Evolutionary conservation across 2,329 filamentous ascomycete genomes (phyloP), one percentile per base, ranked within the genome.

Genomic region (Leptosphaerulina australis): DNA sequence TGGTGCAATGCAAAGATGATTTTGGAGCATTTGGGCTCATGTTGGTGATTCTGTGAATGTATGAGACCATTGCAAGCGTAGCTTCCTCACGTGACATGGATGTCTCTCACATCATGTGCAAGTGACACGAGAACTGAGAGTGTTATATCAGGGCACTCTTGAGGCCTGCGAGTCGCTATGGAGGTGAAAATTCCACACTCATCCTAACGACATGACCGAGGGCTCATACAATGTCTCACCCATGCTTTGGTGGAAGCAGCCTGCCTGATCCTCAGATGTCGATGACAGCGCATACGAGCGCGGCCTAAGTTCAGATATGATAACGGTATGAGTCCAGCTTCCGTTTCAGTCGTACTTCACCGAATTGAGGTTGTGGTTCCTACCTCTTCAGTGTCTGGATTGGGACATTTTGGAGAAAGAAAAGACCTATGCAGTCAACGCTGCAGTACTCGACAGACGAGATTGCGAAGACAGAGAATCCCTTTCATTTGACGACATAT

Each of bases 211-310:
- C 34, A 33, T 26, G 9, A 11, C 26, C 34, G 25, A 10, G 25
- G 8, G 20, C 43, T 45, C 33, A 34, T 25, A 45, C 18, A 14
- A 45, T 38, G 43, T 45, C 41, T 45, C 15, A 7, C 21, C 29
- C 2, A 9, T 44, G 24, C 30, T 11, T 21, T 37, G 14, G 18
- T 21, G 28, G 9, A n/a, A 17, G 34, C 35, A 40, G n/a, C 14
- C 29, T 28, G 22, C n/a, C 28, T 33, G 28, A 18, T 30, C 7
- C 5, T 20, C 12, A 24, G 33, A 28, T 35, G 15, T 15, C 22
- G 11, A 3, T 24, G 37, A 5, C 24, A 35, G 24, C 12, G 38
- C 33, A n/a, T 14, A 26, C 12, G 8, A 43, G 21, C 20, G 14
- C 20, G n/a, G 10, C 24, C 39, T 25, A 38, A 31, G 12, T 49